Evolutionary conservation across 1,139 yeast genomes (phyloP).

Genomic region (Protomyces macrosporus): DNA sequence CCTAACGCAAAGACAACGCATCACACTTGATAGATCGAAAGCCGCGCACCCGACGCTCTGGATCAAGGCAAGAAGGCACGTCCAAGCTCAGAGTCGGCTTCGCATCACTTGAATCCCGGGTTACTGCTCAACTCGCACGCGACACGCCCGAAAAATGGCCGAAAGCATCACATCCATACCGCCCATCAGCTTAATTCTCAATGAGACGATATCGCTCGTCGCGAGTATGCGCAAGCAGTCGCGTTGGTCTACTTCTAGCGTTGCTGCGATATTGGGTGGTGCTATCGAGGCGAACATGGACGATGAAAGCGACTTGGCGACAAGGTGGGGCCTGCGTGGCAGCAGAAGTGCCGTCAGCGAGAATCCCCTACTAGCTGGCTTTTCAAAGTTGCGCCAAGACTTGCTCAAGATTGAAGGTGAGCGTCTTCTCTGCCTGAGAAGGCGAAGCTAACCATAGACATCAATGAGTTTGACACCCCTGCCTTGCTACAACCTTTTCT

Average conservation of each 20-base stretch:
- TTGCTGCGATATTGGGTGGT: slow-evolving; percentile 74
- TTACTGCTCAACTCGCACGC: too few relatives aligned
- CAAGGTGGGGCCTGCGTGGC: slow-evolving; percentile 35
- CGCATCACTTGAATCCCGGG: too few relatives aligned
- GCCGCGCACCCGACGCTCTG: too few relatives aligned
- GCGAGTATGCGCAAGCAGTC: slow-evolving; percentile 87
- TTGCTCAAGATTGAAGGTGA: slow-evolving; percentile 49
- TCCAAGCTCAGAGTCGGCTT: too few relatives aligned
- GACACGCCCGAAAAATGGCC: too few relatives aligned
- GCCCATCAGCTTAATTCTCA: slow-evolving; percentile 75
- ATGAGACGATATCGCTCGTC: slow-evolving; percentile 80
- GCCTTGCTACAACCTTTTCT: slow-evolving; percentile 81
- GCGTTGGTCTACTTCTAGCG: slow-evolving; percentile 78
- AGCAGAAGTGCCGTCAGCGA: slow-evolving; percentile 36
- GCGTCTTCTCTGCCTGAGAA: not conserved
- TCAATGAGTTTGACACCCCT: slow-evolving; percentile 60
- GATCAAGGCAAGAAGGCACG: too few relatives aligned
- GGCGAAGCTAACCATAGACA: slow-evolving; percentile 34
- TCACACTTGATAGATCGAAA: too few relatives aligned
- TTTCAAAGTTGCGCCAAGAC: slow-evolving; percentile 70
- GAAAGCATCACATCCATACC: slow-evolving; percentile 47
- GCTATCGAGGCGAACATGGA: slow-evolving; percentile 44
- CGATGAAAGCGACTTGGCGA: slow-evolving; percentile 38
- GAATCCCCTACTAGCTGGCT: slow-evolving; percentile 71
- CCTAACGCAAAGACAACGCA: too few relatives aligned